phyloP scores from a whole-genome alignment of 257 asterid genomes.

The Fraxinus quadrangulata region DNA sequence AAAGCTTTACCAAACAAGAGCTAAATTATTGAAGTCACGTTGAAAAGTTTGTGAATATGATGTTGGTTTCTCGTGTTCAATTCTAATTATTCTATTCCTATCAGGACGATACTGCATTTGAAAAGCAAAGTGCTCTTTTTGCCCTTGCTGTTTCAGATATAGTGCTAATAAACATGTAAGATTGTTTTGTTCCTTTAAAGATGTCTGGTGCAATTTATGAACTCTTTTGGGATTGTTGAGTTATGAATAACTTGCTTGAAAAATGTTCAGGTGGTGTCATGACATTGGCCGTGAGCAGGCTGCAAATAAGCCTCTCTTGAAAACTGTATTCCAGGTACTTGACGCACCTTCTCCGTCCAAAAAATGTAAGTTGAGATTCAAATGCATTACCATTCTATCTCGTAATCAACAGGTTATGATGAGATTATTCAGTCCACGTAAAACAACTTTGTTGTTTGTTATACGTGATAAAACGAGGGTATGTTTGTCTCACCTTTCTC shows the following conservation, averaged over 20 bases:
- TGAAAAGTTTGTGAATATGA: neutral
- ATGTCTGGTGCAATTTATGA: conserved; percentile 2
- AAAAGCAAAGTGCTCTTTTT: conserved; percentile 93
- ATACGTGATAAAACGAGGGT: conserved; percentile 97
- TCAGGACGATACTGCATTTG: conserved; percentile 96
- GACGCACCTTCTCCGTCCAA: conserved; percentile 3
- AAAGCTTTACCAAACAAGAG: no score
- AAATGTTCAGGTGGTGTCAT: conserved; percentile 87
- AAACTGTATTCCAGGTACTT: conserved; percentile 92
- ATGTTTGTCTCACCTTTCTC: conserved; percentile 30
- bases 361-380: neutral
- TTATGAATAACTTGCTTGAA: neutral
- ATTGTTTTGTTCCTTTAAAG: conserved; percentile 24
- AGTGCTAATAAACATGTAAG: conserved; percentile 97
- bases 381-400: conserved; percentile 28
- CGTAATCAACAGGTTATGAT: conserved; percentile 77
- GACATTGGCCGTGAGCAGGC: conserved; percentile 99
- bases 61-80: conserved; percentile 1
- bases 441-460: conserved; percentile 91
- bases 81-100: conserved; percentile 26
- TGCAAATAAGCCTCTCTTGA: conserved; percentile 90
- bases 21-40: neutral
- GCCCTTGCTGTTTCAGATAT: conserved; percentile 99
- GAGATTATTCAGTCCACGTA: conserved; percentile 94
- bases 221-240: neutral